These are phyloP conservation scores for Backusella westeae DNA, from an alignment of 192 early-diverging fungal genomes.

Conservation along the genomic window DNA sequence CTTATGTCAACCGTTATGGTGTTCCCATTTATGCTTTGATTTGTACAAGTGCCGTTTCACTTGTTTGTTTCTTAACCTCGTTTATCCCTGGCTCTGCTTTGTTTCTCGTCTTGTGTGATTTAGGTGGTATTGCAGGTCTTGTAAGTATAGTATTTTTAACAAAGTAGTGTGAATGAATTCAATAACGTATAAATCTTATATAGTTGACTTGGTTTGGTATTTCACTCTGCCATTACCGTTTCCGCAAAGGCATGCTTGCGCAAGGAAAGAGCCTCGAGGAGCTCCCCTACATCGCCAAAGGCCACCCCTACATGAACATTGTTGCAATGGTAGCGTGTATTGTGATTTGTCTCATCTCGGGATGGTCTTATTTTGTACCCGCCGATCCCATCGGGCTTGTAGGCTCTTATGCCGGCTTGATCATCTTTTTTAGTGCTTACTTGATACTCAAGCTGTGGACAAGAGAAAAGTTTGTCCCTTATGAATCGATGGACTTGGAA, in stretches of 20 bases:
- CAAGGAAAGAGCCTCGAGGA: conserved; percentile 63
- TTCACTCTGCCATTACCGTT: conserved; percentile 73
- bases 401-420: conserved; percentile 23
- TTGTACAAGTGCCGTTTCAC: conserved; percentile 15
- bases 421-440: conserved; percentile 21
- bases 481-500: conserved; percentile 23
- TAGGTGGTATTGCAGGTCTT: conserved; percentile 30
- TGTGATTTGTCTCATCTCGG: conserved; percentile 28
- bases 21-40: conserved; percentile 57
- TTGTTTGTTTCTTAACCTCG: conserved; percentile 32
- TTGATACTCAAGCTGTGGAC: conserved; percentile 20
- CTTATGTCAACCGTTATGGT: conserved; percentile 44
- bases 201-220: conserved; percentile 78
- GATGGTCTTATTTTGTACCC: conserved; percentile 35
- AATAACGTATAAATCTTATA: neutral
- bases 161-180: neutral
- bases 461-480: conserved; percentile 24
- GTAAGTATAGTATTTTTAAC: neutral
- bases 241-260: conserved; percentile 72
- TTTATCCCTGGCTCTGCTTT: conserved; percentile 33
- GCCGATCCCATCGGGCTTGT: conserved; percentile 24
- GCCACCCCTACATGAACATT: conserved; percentile 26
- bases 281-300: conserved; percentile 71
- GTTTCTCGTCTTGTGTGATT: conserved; percentile 22
- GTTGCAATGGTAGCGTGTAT: conserved; percentile 13